Conservation (phyloP, 305 asterid genomes). For the Fraxinus albicans region DNA sequence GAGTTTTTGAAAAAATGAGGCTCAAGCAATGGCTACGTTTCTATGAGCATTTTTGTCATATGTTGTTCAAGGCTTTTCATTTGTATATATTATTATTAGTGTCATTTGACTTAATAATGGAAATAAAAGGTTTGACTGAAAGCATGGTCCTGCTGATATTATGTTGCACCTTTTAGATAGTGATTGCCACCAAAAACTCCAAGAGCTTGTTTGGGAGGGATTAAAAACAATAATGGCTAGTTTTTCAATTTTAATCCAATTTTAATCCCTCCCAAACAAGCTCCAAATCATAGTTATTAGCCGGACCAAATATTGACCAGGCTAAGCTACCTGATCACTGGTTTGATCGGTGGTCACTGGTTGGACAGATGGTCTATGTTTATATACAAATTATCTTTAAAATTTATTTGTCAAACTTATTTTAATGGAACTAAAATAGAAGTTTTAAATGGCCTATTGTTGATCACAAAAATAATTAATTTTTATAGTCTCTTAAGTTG, state of each 20-base stretch:
- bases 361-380: not conserved
- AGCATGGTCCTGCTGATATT: not conserved
- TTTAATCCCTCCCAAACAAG: no score
- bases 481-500: not conserved
- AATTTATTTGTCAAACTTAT: not conserved
- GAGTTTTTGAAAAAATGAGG: not conserved
- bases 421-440: not conserved
- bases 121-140: not conserved
- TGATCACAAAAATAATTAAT: not conserved
- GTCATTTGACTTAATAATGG: not conserved
- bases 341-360: not conserved
- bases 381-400: not conserved
- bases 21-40: not conserved
- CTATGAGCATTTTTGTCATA: not conserved
- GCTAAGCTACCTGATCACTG: not conserved
- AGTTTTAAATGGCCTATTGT: not conserved
- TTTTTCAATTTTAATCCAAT: no score
- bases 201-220: no score
- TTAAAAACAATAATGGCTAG: no score
- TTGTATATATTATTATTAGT: not conserved
- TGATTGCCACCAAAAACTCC: not conserved
- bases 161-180: not conserved
- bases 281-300: not conserved
- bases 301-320: not conserved
- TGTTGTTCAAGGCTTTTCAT: not conserved